These are phyloP conservation scores for Ampelocalamus luodianensis DNA, from an alignment of 176 grass and related monocot species.

Conservation along the genomic window DNA sequence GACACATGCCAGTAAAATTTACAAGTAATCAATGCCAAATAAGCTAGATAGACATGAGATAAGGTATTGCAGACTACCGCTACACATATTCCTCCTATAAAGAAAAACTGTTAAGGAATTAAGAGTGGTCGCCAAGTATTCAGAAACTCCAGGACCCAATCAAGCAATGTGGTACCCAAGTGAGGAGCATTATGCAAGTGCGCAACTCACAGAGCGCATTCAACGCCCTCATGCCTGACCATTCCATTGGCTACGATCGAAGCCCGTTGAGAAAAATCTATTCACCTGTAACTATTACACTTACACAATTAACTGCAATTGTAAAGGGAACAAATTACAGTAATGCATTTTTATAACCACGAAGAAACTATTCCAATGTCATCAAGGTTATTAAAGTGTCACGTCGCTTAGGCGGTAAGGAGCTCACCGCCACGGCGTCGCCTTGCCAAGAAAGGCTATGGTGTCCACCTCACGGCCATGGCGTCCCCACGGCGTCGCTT, in stretches of 20 bases:
- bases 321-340: neutral
- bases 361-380: neutral
- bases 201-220: neutral
- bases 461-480: too few relatives aligned
- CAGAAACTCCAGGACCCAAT: neutral
- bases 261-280: neutral
- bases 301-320: neutral
- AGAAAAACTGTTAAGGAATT: neutral
- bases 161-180: neutral
- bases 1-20: neutral
- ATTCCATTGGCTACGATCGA: neutral
- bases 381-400: neutral
- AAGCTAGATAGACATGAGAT: neutral
- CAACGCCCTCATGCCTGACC: neutral
- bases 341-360: neutral
- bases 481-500: too few relatives aligned
- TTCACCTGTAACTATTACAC: neutral
- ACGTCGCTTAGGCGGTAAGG: too few relatives aligned
- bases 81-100: neutral
- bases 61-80: neutral
- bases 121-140: neutral
- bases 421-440: too few relatives aligned
- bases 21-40: conserved; percentile 4
- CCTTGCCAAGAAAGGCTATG: too few relatives aligned
- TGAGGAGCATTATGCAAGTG: neutral